Evolutionary conservation across 2,329 filamentous ascomycete species (phyloP).

Genomic region (Didymella sp.): DNA sequence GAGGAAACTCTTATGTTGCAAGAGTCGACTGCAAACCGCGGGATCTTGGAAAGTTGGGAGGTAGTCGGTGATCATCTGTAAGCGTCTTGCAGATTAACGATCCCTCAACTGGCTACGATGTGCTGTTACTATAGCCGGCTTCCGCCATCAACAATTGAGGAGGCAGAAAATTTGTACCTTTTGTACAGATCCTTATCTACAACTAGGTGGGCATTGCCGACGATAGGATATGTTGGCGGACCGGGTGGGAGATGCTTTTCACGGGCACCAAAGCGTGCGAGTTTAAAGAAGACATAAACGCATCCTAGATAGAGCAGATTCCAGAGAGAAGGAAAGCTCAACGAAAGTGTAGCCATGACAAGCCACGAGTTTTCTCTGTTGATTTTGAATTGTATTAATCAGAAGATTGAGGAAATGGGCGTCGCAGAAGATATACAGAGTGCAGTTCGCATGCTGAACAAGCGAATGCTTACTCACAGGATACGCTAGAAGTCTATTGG

Average conservation of each 20-base stretch:
- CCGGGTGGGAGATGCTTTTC: constrained; percentile 38
- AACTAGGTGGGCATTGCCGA: constrained; percentile 36
- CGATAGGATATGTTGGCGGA: constrained; percentile 35
- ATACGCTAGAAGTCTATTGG: background rate
- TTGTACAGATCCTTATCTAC: constrained; percentile 27
- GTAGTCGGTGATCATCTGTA: no score
- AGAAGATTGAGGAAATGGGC: background rate
- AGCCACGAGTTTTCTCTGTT: background rate
- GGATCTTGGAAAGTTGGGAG: no score
- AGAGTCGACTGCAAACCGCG: no score
- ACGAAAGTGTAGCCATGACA: background rate
- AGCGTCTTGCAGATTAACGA: no score
- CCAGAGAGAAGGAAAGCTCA: background rate
- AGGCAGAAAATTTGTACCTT: no score
- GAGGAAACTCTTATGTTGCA: no score
- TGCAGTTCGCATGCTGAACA: background rate
- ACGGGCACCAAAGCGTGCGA: constrained; percentile 30
- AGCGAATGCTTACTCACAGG: background rate
- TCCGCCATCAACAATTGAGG: no score
- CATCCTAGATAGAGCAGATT: background rate
- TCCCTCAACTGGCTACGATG: no score
- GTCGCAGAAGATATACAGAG: background rate
- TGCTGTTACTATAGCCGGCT: no score
- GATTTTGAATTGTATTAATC: background rate
- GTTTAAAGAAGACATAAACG: constrained; percentile 24